Evolutionary conservation across 805 yeast species (phyloP).

Genomic region (Scheffersomyces ergatensis): DNA sequence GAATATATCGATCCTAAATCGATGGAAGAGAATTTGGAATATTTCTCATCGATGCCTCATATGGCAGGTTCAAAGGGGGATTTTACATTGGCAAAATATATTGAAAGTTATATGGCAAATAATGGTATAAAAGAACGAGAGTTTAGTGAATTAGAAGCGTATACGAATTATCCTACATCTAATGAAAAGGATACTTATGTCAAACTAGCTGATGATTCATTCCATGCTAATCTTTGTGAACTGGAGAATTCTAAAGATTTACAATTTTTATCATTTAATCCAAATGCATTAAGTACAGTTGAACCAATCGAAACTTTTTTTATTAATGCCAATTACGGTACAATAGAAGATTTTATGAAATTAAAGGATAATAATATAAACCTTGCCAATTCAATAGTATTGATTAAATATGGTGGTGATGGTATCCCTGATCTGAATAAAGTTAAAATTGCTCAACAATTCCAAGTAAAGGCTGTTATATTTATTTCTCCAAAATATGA

Average conservation of each 20-base stretch:
- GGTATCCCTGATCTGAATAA: constrained; percentile 34
- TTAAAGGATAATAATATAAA: constrained; percentile 38
- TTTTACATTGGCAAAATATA: constrained; percentile 62
- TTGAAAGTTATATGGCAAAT: constrained; percentile 55
- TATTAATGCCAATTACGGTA: constrained; percentile 69
- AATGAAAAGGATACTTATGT: constrained; percentile 24
- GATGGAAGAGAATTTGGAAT: constrained; percentile 66
- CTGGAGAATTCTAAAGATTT: constrained; percentile 21
- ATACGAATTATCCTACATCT: constrained; percentile 60
- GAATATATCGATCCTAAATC: constrained; percentile 50
- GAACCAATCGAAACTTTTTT: constrained; percentile 55
- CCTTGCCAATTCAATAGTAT: constrained; percentile 48
- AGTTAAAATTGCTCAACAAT: constrained; percentile 47
- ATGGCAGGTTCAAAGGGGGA: constrained; percentile 89
- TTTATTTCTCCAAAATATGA: constrained; percentile 47
- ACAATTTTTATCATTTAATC: constrained; percentile 58
- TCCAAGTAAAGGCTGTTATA: constrained; percentile 63
- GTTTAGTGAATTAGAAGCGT: constrained; percentile 50
- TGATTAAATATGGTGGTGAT: constrained; percentile 63
- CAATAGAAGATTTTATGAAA: constrained; percentile 47
- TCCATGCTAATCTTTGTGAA: constrained; percentile 39
- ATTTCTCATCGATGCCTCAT: constrained; percentile 79
- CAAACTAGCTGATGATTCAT: constrained; percentile 29
- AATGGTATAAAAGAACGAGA: constrained; percentile 56
- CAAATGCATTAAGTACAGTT: constrained; percentile 51